Base-by-base conservation (phyloP, 345 rosid genomes). In the Brassica cretica region DNA sequence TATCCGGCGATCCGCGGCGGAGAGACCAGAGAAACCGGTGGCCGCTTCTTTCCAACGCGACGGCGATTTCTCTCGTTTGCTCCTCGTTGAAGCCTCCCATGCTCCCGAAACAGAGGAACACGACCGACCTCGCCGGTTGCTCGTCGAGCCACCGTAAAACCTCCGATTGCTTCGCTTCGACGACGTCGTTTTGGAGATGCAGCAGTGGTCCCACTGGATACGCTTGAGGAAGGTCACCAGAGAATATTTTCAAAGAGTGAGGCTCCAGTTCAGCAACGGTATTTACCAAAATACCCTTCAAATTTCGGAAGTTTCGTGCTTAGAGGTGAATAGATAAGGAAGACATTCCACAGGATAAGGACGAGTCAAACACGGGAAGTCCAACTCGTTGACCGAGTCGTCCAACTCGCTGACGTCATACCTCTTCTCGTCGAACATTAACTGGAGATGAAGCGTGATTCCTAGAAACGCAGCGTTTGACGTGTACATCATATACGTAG, bases 51-150 rank as follows among this genome's bases (percentile, higher is more conserved):
- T 88, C 88, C 1, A 89, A 25, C 12, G 83, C 93, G 3, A 10
- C 2, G 0, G 91, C 93, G 1, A 85, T 79, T 44, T 87, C 84
- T 72, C 76, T 83, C 7, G 83, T 63, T 70, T 89, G 96, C 1
- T 80, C 83, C 46, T 66, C 85, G 21, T 11, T 71, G 27, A 91
- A 91, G 46, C 87, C 76, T 65, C 96, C 93, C 79, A 49, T 44
- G 81, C 92, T 89, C 25, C 96, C 90, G 33, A 91, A 91, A 79
- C 90, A 91, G 3, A 91, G 77, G 76, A 88, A 89, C 62, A 88
- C 87, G 4, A 86, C 93, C 0, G 93, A 85, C 0, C 70, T 41
- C 4, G 14, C 30, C 7, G 92, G 89, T 8, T 89, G 93, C 33
- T 78, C 81, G 15, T 87, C 87, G 0, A 89, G 90, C 93, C 93